Conservation (phyloP, 805 yeast genomes). For the Cyberlindnera sargentensis region DNA sequence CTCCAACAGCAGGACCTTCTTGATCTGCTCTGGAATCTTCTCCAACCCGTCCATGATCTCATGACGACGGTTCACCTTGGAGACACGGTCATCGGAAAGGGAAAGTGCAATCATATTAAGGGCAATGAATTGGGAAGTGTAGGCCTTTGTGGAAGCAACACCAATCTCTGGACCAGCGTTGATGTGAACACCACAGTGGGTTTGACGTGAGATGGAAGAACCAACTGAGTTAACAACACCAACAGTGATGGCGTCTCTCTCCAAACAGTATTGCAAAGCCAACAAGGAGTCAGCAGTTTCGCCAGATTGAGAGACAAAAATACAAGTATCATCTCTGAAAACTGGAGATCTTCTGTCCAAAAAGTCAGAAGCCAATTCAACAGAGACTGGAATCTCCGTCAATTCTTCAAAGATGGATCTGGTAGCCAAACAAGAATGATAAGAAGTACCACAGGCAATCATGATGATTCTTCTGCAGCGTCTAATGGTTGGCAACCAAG, state of each 20-base stretch:
- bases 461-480: conserved; percentile 92
- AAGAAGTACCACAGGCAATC: conserved; percentile 99
- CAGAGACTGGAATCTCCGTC: conserved; percentile 89
- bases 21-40: conserved; percentile 79
- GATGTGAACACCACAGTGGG: conserved; percentile 99
- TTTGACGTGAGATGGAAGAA: conserved; percentile 90
- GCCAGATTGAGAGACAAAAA: conserved; percentile 97
- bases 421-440: conserved; percentile 96
- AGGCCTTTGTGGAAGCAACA: conserved; percentile 98
- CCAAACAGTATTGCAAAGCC: conserved; percentile 91
- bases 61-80: conserved; percentile 65
- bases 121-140: conserved; percentile 97
- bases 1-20: conserved; percentile 66
- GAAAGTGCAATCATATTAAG: conserved; percentile 94
- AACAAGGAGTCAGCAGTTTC: conserved; percentile 97
- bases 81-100: conserved; percentile 85
- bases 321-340: conserved; percentile 95
- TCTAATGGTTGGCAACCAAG: conserved; percentile 81
- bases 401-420: conserved; percentile 94
- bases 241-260: conserved; percentile 94
- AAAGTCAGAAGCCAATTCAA: conserved; percentile 91
- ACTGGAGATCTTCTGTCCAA: conserved; percentile 95
- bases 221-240: conserved; percentile 98
- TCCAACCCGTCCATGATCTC: conserved; percentile 84
- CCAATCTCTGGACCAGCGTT: conserved; percentile 99